phyloP scores from a whole-genome alignment of 202 grass and related monocot species.

The Schoenoplectus triqueter region DNA sequence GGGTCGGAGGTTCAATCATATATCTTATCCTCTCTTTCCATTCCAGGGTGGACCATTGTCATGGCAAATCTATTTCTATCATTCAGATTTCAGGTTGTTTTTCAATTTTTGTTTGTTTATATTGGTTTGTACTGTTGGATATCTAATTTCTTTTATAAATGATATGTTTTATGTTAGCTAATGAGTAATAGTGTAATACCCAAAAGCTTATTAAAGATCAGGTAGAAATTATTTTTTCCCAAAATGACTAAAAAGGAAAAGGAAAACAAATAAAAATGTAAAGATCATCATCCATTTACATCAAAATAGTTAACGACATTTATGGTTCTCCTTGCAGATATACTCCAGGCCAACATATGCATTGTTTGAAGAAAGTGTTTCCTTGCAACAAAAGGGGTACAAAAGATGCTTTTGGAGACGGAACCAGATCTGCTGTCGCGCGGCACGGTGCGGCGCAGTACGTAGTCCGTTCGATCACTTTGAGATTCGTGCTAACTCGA shows the following conservation, averaged over 20 bases:
- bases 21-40: slow-evolving; percentile 67
- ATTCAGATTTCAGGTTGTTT: slow-evolving; percentile 76
- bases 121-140: background rate
- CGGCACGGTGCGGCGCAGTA: no score
- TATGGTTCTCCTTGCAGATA: slow-evolving; percentile 47
- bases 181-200: no score
- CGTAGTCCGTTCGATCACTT: no score
- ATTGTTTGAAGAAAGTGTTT: slow-evolving; percentile 44
- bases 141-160: background rate
- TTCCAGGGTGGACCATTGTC: slow-evolving; percentile 65
- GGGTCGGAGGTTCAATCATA: slow-evolving; percentile 70
- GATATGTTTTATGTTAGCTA: no score
- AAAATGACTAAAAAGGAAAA: no score
- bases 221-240: no score
- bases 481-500: no score
- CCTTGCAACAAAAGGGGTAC: slow-evolving; percentile 23
- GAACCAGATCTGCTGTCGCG: no score
- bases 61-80: slow-evolving; percentile 89
- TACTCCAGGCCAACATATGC: slow-evolving; percentile 77
- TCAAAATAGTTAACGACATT: background rate
- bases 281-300: no score
- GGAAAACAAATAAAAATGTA: no score
- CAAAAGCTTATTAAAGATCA: no score
- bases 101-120: background rate
- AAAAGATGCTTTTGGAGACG: no score